These are phyloP conservation scores for Tolypocladium tropicale DNA, from an alignment of 2,329 filamentous ascomycete genomes.

Conservation along the genomic window DNA sequence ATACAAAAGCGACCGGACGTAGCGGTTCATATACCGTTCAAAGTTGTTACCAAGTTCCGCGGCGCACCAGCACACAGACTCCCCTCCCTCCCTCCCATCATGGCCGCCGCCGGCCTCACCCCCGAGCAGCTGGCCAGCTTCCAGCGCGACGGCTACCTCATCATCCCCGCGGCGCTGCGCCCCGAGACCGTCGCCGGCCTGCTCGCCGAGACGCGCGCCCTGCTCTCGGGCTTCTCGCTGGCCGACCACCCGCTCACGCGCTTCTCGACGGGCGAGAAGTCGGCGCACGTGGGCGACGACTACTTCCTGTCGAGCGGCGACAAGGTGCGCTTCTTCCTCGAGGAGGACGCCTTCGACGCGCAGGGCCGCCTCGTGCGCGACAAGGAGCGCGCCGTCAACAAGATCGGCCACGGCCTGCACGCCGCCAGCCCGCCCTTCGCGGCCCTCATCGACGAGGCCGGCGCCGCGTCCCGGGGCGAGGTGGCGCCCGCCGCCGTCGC, in stretches of 20 bases:
- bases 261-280: constrained; percentile 75
- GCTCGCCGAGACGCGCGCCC: constrained; percentile 60
- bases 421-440: constrained; percentile 57
- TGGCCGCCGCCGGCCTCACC: constrained; percentile 46
- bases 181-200: constrained; percentile 55
- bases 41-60: not conserved
- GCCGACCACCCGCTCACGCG: constrained; percentile 81
- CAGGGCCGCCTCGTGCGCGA: constrained; percentile 60
- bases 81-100: constrained; percentile 4
- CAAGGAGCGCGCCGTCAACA: constrained; percentile 80
- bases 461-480: constrained; percentile 14
- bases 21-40: not conserved
- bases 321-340: constrained; percentile 94
- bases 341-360: constrained; percentile 76
- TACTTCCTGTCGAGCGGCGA: constrained; percentile 89
- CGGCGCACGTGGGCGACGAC: constrained; percentile 77
- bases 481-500: constrained; percentile 53
- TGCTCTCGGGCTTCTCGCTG: constrained; percentile 71
- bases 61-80: not conserved
- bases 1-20: not conserved
- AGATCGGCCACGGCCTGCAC: constrained; percentile 74
- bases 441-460: constrained; percentile 40
- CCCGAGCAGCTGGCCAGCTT: constrained; percentile 62
- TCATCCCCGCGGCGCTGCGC: constrained; percentile 69
- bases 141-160: constrained; percentile 76